These are phyloP conservation scores for Cercospora sp. DNA, from an alignment of 2,329 filamentous ascomycete species.

Conservation along the genomic window DNA sequence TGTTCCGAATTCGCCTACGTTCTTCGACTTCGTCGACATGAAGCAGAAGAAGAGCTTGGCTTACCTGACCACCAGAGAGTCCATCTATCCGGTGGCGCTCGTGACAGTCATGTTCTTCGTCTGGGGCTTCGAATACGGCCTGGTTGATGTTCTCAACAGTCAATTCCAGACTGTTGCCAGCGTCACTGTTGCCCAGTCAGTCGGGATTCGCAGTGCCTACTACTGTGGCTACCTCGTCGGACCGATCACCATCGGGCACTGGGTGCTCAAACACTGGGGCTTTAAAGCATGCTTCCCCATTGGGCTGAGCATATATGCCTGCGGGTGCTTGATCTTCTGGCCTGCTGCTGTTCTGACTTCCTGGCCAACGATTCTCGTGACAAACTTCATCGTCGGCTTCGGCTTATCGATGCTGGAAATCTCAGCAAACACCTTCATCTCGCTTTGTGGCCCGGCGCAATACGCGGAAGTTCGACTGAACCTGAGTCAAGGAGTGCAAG, in stretches of 20 bases:
- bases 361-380: constrained; percentile 60
- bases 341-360: constrained; percentile 63
- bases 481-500: constrained; percentile 62
- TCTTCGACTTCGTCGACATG: constrained; percentile 78
- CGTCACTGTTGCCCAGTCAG: constrained; percentile 62
- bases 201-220: constrained; percentile 69
- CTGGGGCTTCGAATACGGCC: constrained; percentile 88
- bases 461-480: constrained; percentile 62
- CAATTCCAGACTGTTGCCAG: constrained; percentile 64
- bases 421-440: constrained; percentile 62
- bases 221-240: constrained; percentile 71
- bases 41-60: constrained; percentile 69
- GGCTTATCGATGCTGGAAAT: constrained; percentile 62
- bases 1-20: constrained; percentile 47
- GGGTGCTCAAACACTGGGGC: constrained; percentile 58
- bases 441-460: constrained; percentile 60
- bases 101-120: constrained; percentile 82
- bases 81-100: constrained; percentile 68
- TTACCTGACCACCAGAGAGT: constrained; percentile 62
- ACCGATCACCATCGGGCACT: constrained; percentile 64
- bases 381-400: constrained; percentile 63
- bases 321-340: constrained; percentile 63
- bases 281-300: constrained; percentile 64
- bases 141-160: constrained; percentile 77
- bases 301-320: constrained; percentile 62